These are phyloP conservation scores for Vachellia collinsii DNA, from an alignment of 306 rosid species.

Conservation along the genomic window DNA sequence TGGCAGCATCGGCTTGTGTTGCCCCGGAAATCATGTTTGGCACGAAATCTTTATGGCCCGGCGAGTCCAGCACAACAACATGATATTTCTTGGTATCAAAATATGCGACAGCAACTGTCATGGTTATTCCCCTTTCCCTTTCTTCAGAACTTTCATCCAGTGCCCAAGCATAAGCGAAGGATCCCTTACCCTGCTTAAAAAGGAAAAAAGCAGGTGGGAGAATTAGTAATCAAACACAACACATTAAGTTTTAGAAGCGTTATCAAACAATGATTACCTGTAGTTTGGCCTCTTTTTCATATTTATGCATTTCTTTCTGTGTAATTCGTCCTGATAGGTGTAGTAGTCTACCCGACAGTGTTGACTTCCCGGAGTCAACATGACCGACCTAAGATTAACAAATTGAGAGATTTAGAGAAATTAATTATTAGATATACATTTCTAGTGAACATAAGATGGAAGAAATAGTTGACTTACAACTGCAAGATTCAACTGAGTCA, in stretches of 20 bases:
- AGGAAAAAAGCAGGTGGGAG: not conserved
- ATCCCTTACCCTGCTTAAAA: conserved; percentile 83
- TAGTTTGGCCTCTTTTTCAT: conserved; percentile 89
- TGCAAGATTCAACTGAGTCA: conserved; percentile 95
- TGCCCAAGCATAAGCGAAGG: conserved; percentile 99
- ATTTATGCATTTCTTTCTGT: conserved; percentile 91
- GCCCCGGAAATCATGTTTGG: conserved; percentile 99
- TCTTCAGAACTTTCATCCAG: conserved; percentile 96
- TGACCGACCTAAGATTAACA: conserved; percentile 87
- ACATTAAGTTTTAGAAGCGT: conserved; percentile 32
- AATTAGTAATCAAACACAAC: conserved; percentile 22
- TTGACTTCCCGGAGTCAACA: conserved; percentile 99
- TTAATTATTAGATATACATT: conserved; percentile 9
- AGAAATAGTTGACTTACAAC: conserved; percentile 55
- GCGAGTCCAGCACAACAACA: conserved; percentile 95
- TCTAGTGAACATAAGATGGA: conserved; percentile 31
- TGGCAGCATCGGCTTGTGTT: conserved; percentile 96
- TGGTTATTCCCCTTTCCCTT: conserved; percentile 98
- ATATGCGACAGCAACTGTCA: conserved; percentile 98
- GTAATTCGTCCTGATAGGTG: conserved; percentile 88
- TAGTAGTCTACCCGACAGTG: conserved; percentile 89
- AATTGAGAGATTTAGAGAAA: conserved; percentile 34
- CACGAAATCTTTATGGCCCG: conserved; percentile 97
- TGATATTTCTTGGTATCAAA: conserved; percentile 91
- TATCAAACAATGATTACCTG: conserved; percentile 54